Percentiles rank a stretch among this genome's conserved stretches.
These are phyloP conservation scores for Lycium barbarum DNA, from an alignment of 257 asterid genomes.

Conservation along the genomic window DNA sequence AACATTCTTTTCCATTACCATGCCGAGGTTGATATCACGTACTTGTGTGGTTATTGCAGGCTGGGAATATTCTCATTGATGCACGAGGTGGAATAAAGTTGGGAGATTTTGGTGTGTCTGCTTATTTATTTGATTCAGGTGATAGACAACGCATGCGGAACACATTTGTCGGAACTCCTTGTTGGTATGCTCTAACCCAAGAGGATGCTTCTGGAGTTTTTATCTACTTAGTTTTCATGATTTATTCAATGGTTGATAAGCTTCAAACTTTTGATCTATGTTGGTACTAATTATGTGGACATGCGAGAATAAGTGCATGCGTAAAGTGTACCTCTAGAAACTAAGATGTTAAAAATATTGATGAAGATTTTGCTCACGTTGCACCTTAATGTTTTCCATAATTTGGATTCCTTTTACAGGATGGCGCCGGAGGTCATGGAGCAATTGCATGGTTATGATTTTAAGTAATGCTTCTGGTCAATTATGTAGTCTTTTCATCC, in stretches of 20 bases:
- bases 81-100: conserved; percentile 86
- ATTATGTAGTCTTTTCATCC: conserved; percentile 29
- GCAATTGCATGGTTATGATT: conserved; percentile 93
- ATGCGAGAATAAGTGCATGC: conserved; percentile 10
- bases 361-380: conserved; percentile 5
- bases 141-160: conserved; percentile 93
- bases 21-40: conserved; percentile 19
- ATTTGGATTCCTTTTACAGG: conserved; percentile 56
- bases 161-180: conserved; percentile 98
- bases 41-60: conserved; percentile 48
- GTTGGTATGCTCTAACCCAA: conserved; percentile 70
- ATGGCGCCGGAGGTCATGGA: conserved; percentile 99
- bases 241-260: conserved; percentile 27
- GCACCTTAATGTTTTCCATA: conserved; percentile 26
- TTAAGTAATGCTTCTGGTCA: conserved; percentile 67
- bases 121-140: conserved; percentile 94
- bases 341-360: conserved; percentile 1
- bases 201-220: conserved; percentile 24
- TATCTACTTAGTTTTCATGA: background rate
- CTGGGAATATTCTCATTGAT: conserved; percentile 93
- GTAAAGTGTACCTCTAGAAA: conserved; percentile 8
- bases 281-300: conserved; percentile 14
- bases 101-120: conserved; percentile 99
- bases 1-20: conserved; percentile 2
- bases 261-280: conserved; percentile 13